Base-by-base conservation (phyloP, 495 filamentous ascomycete species). In the Podospora anserina region DNA sequence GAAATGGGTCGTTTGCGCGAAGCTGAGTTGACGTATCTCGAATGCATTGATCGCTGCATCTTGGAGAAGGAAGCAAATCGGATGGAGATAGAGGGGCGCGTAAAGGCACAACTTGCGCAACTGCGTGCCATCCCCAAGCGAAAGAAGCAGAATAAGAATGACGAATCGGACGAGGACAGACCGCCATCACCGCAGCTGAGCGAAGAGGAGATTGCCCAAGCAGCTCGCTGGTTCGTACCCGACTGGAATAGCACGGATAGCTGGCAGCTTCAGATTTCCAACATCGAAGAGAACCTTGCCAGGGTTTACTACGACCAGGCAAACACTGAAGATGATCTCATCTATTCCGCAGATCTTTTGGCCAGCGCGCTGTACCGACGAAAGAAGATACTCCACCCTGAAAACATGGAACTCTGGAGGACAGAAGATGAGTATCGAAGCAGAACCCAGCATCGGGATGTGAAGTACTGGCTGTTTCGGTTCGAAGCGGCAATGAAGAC, bases 1-100 rank as follows among this genome's bases (percentile, higher is more conserved):
- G 66, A 70, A 0, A 57, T 60, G 66, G 61, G 69, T 2, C 57
- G 56, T 28, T 18, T 53, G 6, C 57, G 39, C 20, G 65, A 67
- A 3, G 65, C 69, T 19, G 65, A 65, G 27, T 1, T 13, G 15
- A 16, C 28, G 11, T 64, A 23, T 15, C 23, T 49, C 0, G 68
- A 70, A 55, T 26, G 49, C 1, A 18, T 70, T 2, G 61, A 67
- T 13, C 27, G 54, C 18, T 32, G 6, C 27, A 20, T 3, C 27
- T 13, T 20, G 9, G 26, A 18, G 59, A 23, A 30, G 1, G 20
- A 16, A 44, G 20, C 15, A 20, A 19, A 39, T 5, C 11, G 27
- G 13, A 20, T 64, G 18, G 28, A 39, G 4, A 9, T 4, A 28
- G 26, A 39, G 28, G 28, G 13, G 28, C 27, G 7, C 3, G 6